Evolutionary conservation across 768 basidiomycete genomes (phyloP).

Genomic region (Mycena haematopus): DNA sequence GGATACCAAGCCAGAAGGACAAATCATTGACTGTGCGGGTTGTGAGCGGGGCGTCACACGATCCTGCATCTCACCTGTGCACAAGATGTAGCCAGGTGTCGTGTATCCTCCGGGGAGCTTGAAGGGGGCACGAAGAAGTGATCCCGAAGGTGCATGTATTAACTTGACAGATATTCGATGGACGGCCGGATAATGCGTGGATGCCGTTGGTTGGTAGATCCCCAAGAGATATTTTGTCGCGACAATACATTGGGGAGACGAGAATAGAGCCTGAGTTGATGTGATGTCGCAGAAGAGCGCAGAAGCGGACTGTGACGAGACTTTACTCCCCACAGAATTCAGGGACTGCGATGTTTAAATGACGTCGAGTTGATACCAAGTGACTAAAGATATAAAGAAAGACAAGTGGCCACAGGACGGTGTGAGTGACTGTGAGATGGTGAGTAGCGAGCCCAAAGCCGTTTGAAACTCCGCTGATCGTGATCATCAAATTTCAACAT

Average conservation of each 20-base stretch:
- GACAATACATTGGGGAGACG: slow-evolving; percentile 5
- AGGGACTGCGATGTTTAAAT: not conserved
- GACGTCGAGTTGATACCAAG: not conserved
- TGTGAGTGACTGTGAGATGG: too few relatives aligned
- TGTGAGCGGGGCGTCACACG: not conserved
- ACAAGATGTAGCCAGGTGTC: not conserved
- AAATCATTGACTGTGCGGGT: not conserved
- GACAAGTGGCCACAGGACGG: too few relatives aligned
- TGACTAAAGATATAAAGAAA: too few relatives aligned
- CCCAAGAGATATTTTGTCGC: slow-evolving; percentile 1
- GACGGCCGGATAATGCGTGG: not conserved
- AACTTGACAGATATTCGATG: slow-evolving; percentile 4
- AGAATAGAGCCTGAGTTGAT: not conserved
- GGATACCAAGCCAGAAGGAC: not conserved
- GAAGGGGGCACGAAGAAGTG: not conserved
- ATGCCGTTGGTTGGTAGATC: not conserved
- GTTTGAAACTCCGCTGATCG: slow-evolving; percentile 7
- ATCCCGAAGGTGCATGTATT: not conserved
- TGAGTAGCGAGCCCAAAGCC: not conserved
- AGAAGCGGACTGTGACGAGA: not conserved
- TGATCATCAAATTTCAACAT: not conserved
- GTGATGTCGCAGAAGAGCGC: not conserved
- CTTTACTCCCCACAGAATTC: not conserved
- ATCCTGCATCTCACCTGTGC: not conserved
- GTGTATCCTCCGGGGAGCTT: not conserved